A percentile compares a stretch with the other conserved stretches of the same genome.
These are phyloP conservation scores for Luffa aegyptiaca DNA, from an alignment of 306 rosid species.

Conservation along the genomic window DNA sequence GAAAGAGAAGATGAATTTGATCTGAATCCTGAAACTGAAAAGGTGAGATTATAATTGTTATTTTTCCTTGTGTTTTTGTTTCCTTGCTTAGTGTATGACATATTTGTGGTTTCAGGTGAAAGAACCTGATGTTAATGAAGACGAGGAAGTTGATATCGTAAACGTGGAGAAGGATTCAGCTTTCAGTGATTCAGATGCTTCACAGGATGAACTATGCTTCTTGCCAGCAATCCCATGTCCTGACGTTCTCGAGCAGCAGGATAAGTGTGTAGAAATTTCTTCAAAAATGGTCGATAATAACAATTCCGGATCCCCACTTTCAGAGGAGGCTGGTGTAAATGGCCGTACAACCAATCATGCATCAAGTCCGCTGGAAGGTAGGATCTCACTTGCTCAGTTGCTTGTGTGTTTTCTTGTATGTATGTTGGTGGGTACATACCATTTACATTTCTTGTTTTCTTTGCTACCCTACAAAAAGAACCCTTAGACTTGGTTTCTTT, in stretches of 20 bases:
- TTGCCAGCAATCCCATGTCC: slow-evolving; percentile 75
- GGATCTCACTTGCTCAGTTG: neutral
- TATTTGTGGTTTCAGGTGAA: slow-evolving; percentile 45
- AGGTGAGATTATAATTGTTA: slow-evolving; percentile 35
- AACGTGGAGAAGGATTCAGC: slow-evolving; percentile 65
- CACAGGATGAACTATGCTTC: slow-evolving; percentile 77
- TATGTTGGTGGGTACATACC: neutral
- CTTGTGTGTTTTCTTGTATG: neutral
- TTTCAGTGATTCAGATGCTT: slow-evolving; percentile 89
- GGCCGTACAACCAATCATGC: slow-evolving; percentile 53
- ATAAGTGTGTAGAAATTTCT: slow-evolving; percentile 58
- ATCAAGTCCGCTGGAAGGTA: slow-evolving; percentile 84
- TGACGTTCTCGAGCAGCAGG: slow-evolving; percentile 56
- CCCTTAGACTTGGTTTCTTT: neutral
- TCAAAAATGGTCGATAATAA: slow-evolving; percentile 65
- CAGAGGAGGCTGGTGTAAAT: slow-evolving; percentile 78
- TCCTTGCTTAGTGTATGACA: neutral
- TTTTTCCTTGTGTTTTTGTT: neutral
- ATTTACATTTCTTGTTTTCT: neutral
- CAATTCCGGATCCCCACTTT: slow-evolving; percentile 83
- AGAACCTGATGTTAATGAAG: slow-evolving; percentile 69
- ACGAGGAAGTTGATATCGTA: slow-evolving; percentile 80
- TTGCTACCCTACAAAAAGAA: neutral
- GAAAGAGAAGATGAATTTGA: slow-evolving; percentile 98
- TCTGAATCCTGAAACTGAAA: slow-evolving; percentile 78